These are phyloP conservation scores for Sclerotinia borealis DNA, from an alignment of 2,329 filamentous ascomycete genomes.

Conservation along the genomic window DNA sequence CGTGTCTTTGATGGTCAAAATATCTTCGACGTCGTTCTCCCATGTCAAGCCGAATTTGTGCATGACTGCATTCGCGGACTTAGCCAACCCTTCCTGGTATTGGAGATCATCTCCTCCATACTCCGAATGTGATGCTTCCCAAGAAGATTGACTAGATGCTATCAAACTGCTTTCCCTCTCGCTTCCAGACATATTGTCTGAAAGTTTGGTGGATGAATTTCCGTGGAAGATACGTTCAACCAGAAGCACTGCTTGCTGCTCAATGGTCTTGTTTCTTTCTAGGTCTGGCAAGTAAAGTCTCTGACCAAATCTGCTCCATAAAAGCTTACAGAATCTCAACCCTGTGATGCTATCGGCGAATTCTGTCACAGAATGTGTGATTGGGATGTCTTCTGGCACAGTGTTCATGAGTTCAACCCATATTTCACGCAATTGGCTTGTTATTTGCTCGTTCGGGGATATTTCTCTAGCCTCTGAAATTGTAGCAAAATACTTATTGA, in stretches of 20 bases:
- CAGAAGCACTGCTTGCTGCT: background rate
- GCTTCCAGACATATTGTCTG: too few relatives aligned
- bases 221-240: too few relatives aligned
- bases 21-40: background rate
- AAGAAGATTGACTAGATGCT: background rate
- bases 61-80: background rate
- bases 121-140: background rate
- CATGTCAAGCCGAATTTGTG: background rate
- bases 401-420: background rate
- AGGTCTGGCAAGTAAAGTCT: background rate
- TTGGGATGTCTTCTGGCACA: background rate
- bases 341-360: background rate
- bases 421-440: background rate
- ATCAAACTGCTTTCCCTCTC: too few relatives aligned
- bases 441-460: background rate
- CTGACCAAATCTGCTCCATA: background rate
- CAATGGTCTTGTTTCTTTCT: background rate
- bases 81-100: background rate
- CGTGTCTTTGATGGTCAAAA: background rate
- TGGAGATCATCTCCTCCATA: background rate
- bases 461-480: background rate
- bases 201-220: background rate
- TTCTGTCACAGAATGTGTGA: background rate
- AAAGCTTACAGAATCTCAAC: background rate
- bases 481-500: background rate